Evolutionary conservation across 2,329 filamentous ascomycete species (phyloP).

Genomic region (Fusarium tuaranense): DNA sequence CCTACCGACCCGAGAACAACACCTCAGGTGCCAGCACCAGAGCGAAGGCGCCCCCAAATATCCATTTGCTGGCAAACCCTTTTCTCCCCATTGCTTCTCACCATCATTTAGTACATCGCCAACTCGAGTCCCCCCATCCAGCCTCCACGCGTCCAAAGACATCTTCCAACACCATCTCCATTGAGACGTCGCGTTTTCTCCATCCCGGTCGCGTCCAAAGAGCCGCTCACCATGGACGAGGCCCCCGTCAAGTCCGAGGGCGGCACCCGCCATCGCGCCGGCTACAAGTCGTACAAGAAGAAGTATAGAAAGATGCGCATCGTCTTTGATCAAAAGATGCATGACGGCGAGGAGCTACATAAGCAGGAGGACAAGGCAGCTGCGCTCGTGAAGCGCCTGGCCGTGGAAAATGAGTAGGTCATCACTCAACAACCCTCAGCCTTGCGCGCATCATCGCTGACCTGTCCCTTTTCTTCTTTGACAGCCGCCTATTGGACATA

Average conservation of each 20-base stretch:
- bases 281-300: slow-evolving; percentile 83
- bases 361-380: slow-evolving; percentile 84
- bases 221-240: slow-evolving; percentile 47
- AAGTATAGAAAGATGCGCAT: slow-evolving; percentile 95
- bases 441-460: slow-evolving; percentile 33
- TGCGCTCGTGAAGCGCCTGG: slow-evolving; percentile 83
- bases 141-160: slow-evolving; percentile 14
- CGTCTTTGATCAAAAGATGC: slow-evolving; percentile 81
- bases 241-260: slow-evolving; percentile 58
- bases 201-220: slow-evolving; percentile 19
- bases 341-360: slow-evolving; percentile 85
- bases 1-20: slow-evolving; percentile 37
- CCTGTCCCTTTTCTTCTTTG: slow-evolving; percentile 3
- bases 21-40: slow-evolving; percentile 18
- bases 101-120: slow-evolving; percentile 28
- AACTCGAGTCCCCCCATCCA: slow-evolving; percentile 18
- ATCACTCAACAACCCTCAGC: slow-evolving; percentile 7
- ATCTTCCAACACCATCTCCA: neutral
- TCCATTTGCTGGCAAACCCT: slow-evolving; percentile 23
- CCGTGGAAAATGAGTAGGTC: slow-evolving; percentile 93
- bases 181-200: slow-evolving; percentile 16
- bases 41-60: slow-evolving; percentile 24
- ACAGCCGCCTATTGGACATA: slow-evolving; percentile 87
- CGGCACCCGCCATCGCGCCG: slow-evolving; percentile 55
- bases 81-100: slow-evolving; percentile 22